A percentile compares a stretch with the other conserved stretches of the same genome.
Evolutionary conservation across 2,329 filamentous ascomycete genomes (phyloP).

Genomic region (Phaeosphaeriaceae sp.): DNA sequence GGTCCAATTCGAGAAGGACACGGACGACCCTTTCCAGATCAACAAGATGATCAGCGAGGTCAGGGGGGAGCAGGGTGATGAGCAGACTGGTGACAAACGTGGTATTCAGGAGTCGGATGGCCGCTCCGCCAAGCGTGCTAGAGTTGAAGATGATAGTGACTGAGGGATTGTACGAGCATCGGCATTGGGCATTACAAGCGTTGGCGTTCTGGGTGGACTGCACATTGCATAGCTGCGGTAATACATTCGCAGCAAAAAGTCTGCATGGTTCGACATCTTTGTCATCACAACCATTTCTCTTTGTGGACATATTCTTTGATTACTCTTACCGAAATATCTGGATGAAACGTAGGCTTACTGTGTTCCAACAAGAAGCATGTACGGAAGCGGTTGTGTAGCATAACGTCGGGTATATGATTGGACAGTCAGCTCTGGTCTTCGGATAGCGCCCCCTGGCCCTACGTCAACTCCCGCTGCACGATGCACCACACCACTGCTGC

Average conservation of each 20-base stretch:
- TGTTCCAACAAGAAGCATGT: not conserved
- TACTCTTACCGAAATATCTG: not conserved
- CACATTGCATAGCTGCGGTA: not conserved
- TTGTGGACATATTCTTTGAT: not conserved
- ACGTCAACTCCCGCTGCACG: conserved; percentile 23
- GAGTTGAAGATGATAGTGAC: conserved; percentile 74
- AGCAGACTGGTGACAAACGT: conserved; percentile 71
- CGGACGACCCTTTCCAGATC: conserved; percentile 88
- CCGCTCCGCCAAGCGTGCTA: conserved; percentile 71
- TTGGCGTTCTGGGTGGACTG: conserved; percentile 1
- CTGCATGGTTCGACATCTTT: not conserved
- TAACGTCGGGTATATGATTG: conserved; percentile 13
- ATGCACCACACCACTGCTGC: conserved; percentile 1
- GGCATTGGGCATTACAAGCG: not conserved
- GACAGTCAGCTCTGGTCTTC: conserved; percentile 12
- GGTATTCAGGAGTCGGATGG: conserved; percentile 72
- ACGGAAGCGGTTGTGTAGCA: not conserved
- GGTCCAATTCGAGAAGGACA: conserved; percentile 95
- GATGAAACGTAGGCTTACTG: not conserved
- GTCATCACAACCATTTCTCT: not conserved
- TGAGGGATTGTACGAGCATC: conserved; percentile 10
- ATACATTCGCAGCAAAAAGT: not conserved
- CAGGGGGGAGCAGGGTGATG: conserved; percentile 62
- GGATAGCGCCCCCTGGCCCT: conserved; percentile 28
- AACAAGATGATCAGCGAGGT: conserved; percentile 90